phyloP scores from a whole-genome alignment of 495 filamentous ascomycete species.

The Astrocystis sublimbata region DNA sequence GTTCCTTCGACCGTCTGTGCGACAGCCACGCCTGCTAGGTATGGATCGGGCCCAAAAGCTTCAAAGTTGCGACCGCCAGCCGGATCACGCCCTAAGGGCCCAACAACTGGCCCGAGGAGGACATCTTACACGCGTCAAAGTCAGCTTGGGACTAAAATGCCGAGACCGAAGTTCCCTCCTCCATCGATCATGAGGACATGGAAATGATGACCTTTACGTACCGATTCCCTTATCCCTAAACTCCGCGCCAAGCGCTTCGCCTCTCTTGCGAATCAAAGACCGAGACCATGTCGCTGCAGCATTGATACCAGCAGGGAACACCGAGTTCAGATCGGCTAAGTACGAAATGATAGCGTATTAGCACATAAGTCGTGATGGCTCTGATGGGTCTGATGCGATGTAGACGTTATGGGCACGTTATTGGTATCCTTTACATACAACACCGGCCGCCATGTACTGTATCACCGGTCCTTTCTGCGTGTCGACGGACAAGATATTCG shows the following conservation, averaged over 20 bases:
- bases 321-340: slow-evolving; percentile 59
- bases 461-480: too few species aligned
- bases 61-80: slow-evolving; percentile 67
- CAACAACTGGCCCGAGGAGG: slow-evolving; percentile 54
- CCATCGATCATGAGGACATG: background rate
- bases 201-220: slow-evolving; percentile 43
- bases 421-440: too few species aligned
- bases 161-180: too few species aligned
- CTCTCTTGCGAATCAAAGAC: slow-evolving; percentile 59
- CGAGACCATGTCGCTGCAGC: slow-evolving; percentile 74
- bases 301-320: slow-evolving; percentile 74
- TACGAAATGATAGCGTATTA: background rate
- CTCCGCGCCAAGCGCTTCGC: slow-evolving; percentile 59
- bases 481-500: background rate
- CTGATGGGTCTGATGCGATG: too few species aligned
- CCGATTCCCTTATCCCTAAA: slow-evolving; percentile 62
- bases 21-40: slow-evolving; percentile 55
- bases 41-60: slow-evolving; percentile 65
- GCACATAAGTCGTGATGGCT: background rate
- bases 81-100: slow-evolving; percentile 59
- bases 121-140: slow-evolving; percentile 34
- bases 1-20: slow-evolving; percentile 57
- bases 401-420: too few species aligned
- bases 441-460: too few species aligned
- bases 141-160: background rate